phyloP scores from a whole-genome alignment of 371 early-diverging fungal genomes.

The Haplosporangium sp. region DNA sequence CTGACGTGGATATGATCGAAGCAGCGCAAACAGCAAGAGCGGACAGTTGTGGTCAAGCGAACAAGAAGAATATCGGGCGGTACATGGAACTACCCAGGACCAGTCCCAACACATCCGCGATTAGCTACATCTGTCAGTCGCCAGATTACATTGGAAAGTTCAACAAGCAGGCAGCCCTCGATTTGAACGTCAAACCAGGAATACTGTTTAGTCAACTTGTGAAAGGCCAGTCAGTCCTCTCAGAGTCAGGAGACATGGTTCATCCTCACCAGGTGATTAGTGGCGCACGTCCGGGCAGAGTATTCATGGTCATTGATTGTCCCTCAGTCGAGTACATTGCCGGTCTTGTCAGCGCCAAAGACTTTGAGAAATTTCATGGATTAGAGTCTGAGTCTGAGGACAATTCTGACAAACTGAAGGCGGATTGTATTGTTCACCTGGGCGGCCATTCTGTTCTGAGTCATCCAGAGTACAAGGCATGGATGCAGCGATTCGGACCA shows the following conservation, averaged over 20 bases:
- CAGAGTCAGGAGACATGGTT: constrained; percentile 77
- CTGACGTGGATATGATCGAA: constrained; percentile 43
- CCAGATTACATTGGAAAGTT: constrained; percentile 87
- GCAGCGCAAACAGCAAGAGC: constrained; percentile 9
- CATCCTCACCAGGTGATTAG: constrained; percentile 79
- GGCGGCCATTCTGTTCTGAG: constrained; percentile 74
- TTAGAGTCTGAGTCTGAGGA: constrained; percentile 5
- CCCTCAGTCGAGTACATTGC: constrained; percentile 75
- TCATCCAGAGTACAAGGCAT: constrained; percentile 73
- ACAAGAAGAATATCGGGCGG: neutral
- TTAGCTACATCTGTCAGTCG: constrained; percentile 84
- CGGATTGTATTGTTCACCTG: constrained; percentile 72
- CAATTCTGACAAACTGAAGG: constrained; percentile 19
- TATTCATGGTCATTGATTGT: constrained; percentile 89
- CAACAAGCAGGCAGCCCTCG: constrained; percentile 74
- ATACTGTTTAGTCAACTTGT: constrained; percentile 76
- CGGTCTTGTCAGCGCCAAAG: constrained; percentile 60
- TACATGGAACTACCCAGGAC: constrained; percentile 59
- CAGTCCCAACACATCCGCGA: constrained; percentile 57
- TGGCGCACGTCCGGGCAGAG: constrained; percentile 66
- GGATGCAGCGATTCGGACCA: constrained; percentile 79
- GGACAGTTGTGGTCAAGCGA: constrained; percentile 5
- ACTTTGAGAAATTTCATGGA: constrained; percentile 58
- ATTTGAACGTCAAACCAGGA: constrained; percentile 83
- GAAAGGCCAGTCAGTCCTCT: constrained; percentile 73